phyloP scores from a whole-genome alignment of 805 yeast species.

The Candida morakotiae region DNA sequence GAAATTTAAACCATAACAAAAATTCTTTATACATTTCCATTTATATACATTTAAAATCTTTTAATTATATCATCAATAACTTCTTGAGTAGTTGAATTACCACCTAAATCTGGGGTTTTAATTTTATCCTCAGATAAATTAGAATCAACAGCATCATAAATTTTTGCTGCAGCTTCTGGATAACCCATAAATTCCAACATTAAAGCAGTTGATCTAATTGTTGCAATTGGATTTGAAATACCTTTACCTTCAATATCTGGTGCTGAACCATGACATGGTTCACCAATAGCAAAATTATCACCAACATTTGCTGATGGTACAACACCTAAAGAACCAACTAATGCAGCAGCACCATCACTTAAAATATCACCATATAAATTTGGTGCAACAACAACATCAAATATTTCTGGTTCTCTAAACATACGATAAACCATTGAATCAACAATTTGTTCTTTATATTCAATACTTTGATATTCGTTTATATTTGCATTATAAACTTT shows the following conservation, averaged over 20 bases:
- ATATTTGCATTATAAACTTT: slow-evolving; percentile 55
- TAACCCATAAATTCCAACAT: slow-evolving; percentile 95
- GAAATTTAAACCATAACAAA: slow-evolving; percentile 55
- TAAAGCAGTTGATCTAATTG: slow-evolving; percentile 95
- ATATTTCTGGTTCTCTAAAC: slow-evolving; percentile 97
- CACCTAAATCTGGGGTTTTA: slow-evolving; percentile 95
- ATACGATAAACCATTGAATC: slow-evolving; percentile 98
- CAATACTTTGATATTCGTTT: slow-evolving; percentile 55
- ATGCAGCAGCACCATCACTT: slow-evolving; percentile 97
- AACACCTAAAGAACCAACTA: slow-evolving; percentile 95
- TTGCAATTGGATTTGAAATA: slow-evolving; percentile 94
- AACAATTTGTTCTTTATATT: slow-evolving; percentile 91
- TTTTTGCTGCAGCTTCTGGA: slow-evolving; percentile 83
- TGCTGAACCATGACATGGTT: slow-evolving; percentile 99
- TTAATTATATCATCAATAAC: slow-evolving; percentile 80
- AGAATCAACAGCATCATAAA: slow-evolving; percentile 92
- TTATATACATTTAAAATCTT: slow-evolving; percentile 24
- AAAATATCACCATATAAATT: slow-evolving; percentile 96
- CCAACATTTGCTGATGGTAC: slow-evolving; percentile 99
- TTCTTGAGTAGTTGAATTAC: slow-evolving; percentile 78
- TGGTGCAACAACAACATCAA: slow-evolving; percentile 98
- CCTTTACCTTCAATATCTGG: slow-evolving; percentile 97
- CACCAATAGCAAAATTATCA: slow-evolving; percentile 93
- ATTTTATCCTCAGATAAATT: slow-evolving; percentile 74
- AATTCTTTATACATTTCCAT: too few species aligned